These are phyloP conservation scores for Smallanthus sonchifolius DNA, from an alignment of 129 eudicot species.

Conservation along the genomic window DNA sequence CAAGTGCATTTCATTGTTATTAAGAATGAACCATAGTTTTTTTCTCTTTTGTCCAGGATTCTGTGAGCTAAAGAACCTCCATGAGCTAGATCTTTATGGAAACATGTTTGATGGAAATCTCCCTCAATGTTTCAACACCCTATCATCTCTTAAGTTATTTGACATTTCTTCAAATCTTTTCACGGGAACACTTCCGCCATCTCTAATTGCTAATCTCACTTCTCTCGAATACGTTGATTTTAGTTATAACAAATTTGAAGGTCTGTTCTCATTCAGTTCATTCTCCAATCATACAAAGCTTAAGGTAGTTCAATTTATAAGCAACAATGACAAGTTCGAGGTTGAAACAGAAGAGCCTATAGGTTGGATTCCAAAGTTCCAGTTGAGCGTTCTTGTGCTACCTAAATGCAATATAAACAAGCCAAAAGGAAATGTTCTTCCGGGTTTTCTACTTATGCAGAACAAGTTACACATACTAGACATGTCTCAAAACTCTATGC, in stretches of 20 bases:
- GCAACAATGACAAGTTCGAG: no score
- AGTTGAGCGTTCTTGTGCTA: slow-evolving; percentile 22
- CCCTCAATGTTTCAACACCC: slow-evolving; percentile 22
- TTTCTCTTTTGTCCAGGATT: not conserved
- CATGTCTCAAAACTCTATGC: no score
- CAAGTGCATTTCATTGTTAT: not conserved
- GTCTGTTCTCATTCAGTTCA: no score
- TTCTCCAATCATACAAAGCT: no score
- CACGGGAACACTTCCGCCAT: not conserved
- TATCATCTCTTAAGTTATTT: slow-evolving; percentile 25
- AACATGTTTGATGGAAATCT: slow-evolving; percentile 17
- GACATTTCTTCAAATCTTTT: slow-evolving; percentile 26
- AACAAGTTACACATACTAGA: no score
- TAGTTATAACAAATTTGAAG: no score
- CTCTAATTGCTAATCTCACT: slow-evolving; percentile 11
- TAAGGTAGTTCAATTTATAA: no score
- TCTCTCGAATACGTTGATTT: no score
- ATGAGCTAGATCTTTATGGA: slow-evolving; percentile 17
- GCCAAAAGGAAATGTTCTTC: not conserved
- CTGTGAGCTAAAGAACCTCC: slow-evolving; percentile 22
- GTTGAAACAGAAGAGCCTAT: slow-evolving; percentile 21
- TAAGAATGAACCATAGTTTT: not conserved
- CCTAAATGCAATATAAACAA: slow-evolving; percentile 18
- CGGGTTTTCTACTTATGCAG: no score
- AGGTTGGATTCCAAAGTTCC: slow-evolving; percentile 30